A percentile compares a stretch with the other conserved stretches of the same genome.
phyloP scores from a whole-genome alignment of 2,329 filamentous ascomycete species.

The Drechslerella coelobrocha region DNA sequence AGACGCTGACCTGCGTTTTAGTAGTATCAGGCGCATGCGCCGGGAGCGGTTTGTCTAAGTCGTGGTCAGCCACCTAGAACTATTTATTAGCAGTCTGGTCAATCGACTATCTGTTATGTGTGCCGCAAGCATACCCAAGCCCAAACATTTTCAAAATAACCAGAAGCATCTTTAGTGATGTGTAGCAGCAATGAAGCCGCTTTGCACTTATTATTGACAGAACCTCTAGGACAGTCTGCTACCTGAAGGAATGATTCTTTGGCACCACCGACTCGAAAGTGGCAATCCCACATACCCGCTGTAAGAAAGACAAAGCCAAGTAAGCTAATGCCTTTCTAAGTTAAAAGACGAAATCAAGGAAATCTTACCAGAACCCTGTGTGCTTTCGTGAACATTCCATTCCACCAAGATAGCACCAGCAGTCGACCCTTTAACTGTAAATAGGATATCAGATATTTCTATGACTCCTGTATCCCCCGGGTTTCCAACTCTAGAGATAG shows the following conservation, averaged over 20 bases:
- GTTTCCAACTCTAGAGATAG: conserved; percentile 64
- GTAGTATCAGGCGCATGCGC: conserved; percentile 56
- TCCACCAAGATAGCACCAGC: conserved; percentile 74
- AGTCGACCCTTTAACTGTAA: conserved; percentile 71
- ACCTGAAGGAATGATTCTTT: conserved; percentile 58
- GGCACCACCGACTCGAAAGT: conserved; percentile 58
- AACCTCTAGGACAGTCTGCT: conserved; percentile 59
- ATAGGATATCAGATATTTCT: conserved; percentile 75
- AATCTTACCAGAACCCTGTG: conserved; percentile 52
- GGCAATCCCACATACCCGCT: conserved; percentile 38
- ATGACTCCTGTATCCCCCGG: conserved; percentile 70
- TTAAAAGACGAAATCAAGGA: background rate
- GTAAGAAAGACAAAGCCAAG: background rate
- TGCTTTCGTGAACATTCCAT: conserved; percentile 69
- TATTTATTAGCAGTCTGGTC: background rate
- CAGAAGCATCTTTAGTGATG: conserved; percentile 55
- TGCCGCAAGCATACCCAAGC: conserved; percentile 56
- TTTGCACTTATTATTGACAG: conserved; percentile 57
- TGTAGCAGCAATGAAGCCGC: conserved; percentile 59
- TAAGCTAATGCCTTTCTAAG: no score
- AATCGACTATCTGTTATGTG: conserved; percentile 5
- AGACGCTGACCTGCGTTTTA: conserved; percentile 57
- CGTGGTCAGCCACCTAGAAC: conserved; percentile 13
- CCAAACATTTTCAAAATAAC: conserved; percentile 63
- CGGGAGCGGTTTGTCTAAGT: conserved; percentile 57